These are phyloP conservation scores for Fusarium duplospermum DNA, from an alignment of 2,329 filamentous ascomycete genomes.

Conservation along the genomic window DNA sequence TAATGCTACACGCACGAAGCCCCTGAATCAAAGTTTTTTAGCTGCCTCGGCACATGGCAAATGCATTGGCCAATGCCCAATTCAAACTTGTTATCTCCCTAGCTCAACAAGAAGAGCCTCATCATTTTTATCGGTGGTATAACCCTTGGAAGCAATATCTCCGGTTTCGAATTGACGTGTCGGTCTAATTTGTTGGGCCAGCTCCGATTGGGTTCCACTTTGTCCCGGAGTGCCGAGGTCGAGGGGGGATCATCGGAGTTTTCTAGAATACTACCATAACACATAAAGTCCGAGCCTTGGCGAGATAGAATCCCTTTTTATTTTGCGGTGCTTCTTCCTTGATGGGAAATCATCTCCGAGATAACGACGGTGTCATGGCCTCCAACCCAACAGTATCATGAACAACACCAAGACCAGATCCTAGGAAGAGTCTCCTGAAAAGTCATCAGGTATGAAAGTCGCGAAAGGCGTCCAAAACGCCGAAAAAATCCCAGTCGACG, in stretches of 20 bases:
- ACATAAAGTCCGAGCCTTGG: not conserved
- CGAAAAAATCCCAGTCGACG: not conserved
- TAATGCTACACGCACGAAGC: not conserved
- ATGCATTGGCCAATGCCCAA: not conserved
- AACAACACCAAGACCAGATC: not conserved
- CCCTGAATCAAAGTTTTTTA: not conserved
- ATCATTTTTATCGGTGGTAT: not conserved
- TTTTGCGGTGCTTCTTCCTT: not conserved
- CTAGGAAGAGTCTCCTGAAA: not conserved
- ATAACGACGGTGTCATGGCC: not conserved
- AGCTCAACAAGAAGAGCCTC: not conserved
- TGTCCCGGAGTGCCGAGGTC: not conserved
- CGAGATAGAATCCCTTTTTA: not conserved
- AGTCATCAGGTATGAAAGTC: not conserved
- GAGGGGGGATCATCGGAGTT: not conserved
- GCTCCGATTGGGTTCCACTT: not conserved
- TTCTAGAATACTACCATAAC: not conserved
- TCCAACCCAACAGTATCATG: not conserved
- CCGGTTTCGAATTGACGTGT: constrained; percentile 1
- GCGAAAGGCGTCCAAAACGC: constrained; percentile 4
- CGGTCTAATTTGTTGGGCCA: not conserved
- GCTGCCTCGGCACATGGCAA: not conserved
- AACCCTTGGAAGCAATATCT: not conserved
- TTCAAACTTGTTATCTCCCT: not conserved
- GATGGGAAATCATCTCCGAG: not conserved